Percentiles rank a stretch among this genome's conserved stretches.
These are phyloP conservation scores for Zasmidium citrigriseum DNA, from an alignment of 2,329 filamentous ascomycete genomes.

Conservation along the genomic window DNA sequence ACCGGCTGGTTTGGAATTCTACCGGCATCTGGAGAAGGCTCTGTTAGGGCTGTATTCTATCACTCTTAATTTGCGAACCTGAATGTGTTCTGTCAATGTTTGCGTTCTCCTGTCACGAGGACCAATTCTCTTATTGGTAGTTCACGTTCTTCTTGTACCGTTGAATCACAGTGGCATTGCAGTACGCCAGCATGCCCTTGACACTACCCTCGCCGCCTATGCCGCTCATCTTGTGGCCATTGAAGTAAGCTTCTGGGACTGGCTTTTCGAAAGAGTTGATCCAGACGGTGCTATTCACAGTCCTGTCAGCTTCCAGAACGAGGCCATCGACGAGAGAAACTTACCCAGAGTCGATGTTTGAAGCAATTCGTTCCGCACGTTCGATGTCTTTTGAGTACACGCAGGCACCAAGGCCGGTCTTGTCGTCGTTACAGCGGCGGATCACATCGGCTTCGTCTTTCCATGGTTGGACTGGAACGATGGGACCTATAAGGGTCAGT, in stretches of 20 bases:
- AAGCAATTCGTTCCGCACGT: constrained; percentile 48
- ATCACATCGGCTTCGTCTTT: constrained; percentile 48
- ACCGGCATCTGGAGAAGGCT: background rate
- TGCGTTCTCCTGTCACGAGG: too few species aligned
- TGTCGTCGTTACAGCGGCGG: constrained; percentile 48
- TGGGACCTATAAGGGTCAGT: constrained; percentile 29
- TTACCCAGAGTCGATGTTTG: constrained; percentile 49
- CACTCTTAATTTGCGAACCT: background rate
- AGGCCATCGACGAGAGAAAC: too few species aligned
- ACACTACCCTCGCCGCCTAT: constrained; percentile 58
- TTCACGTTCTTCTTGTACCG: constrained; percentile 6
- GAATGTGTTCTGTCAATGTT: too few species aligned
- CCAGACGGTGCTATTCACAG: constrained; percentile 45
- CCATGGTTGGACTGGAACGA: constrained; percentile 48
- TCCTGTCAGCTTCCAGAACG: too few species aligned
- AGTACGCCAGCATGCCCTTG: constrained; percentile 47
- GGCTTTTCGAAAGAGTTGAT: constrained; percentile 56
- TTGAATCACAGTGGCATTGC: constrained; percentile 45
- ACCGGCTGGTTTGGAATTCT: too few species aligned
- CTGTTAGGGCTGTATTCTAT: background rate
- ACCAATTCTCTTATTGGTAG: background rate
- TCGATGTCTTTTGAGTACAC: constrained; percentile 53
- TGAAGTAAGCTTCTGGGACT: constrained; percentile 58
- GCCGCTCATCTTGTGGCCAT: constrained; percentile 69
- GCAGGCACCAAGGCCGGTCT: constrained; percentile 53